Evolutionary conservation across 2,329 filamentous ascomycete species (phyloP).

Genomic region (Biscogniauxia mediterranea): DNA sequence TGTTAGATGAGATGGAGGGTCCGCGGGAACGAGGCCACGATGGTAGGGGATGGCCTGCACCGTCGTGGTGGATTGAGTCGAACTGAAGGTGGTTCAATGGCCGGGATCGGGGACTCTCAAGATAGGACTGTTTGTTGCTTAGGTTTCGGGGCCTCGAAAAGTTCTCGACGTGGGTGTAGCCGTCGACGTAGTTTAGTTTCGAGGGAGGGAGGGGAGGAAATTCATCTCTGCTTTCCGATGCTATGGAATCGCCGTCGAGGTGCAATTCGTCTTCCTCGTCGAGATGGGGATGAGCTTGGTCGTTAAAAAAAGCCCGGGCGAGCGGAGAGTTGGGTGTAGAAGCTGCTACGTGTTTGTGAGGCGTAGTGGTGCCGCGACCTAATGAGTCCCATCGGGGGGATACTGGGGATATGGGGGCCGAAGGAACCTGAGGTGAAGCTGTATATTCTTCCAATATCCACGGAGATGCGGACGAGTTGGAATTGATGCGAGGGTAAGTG

Average conservation of each 20-base stretch:
- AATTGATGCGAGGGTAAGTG: constrained; percentile 12
- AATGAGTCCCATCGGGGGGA: constrained; percentile 49
- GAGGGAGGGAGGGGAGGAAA: constrained; percentile 23
- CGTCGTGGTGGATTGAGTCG: constrained; percentile 26
- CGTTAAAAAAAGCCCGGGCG: constrained; percentile 11
- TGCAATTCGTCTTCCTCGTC: constrained; percentile 19
- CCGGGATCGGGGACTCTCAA: constrained; percentile 35
- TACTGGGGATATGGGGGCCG: constrained; percentile 21
- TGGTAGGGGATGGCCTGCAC: constrained; percentile 14
- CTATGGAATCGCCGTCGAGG: constrained; percentile 19
- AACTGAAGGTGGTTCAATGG: constrained; percentile 26
- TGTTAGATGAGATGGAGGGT: constrained; percentile 47
- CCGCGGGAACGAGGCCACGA: constrained; percentile 46
- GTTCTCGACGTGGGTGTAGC: constrained; percentile 46
- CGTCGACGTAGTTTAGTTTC: constrained; percentile 32
- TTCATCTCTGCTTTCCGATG: constrained; percentile 26
- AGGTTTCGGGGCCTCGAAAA: constrained; percentile 59
- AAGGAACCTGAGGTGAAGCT: constrained; percentile 13
- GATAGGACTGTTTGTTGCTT: constrained; percentile 46
- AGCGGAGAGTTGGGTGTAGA: constrained; percentile 24
- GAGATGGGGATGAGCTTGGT: constrained; percentile 15
- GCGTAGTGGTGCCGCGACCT: constrained; percentile 23
- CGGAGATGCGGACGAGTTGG: constrained; percentile 2
- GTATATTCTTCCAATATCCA: not conserved
- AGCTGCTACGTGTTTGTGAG: constrained; percentile 25